Evolutionary conservation across 1,139 yeast genomes (phyloP), one percentile per base, ranked within the genome.

Genomic region (Geotrichum europaeum): DNA sequence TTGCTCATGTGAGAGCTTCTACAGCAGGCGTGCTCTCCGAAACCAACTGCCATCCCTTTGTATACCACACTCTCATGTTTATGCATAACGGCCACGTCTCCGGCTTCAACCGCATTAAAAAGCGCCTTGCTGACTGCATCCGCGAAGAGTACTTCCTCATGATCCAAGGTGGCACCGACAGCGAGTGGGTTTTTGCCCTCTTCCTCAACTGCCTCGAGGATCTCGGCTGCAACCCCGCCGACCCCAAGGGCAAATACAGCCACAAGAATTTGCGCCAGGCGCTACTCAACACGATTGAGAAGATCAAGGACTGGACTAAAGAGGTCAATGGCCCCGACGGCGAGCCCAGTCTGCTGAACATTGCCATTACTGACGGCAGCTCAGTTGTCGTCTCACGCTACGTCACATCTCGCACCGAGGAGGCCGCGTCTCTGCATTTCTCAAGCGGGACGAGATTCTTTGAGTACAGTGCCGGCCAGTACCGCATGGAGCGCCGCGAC

Each of bases 41-140:
- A 72, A 91, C 97, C 1, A 94, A 94, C 75, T 94, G 98, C 75
- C 99, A 94, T 72, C 98, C 98, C 30, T 77, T 92, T 74, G 85
- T 89, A 3, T 91, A 83, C 72, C 95, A 94, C 63, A 84, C 85
- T 58, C 77, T 92, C 56, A 89, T 94, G 88, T 94, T 94, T 73
- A 94, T 94, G 99, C 98, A 94, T 75, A 94, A 94, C 75, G 99
- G 99, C 34, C 96, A 95, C 6, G 84, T 94, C 28, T 81, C 94
- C 15, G 82, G 84, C 59, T 94, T 94, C 72, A 74, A 79, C 61
- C 77, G 77, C 67, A 88, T 94, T 69, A 94, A 94, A 73, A 81
- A 95, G 64, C 80, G 76, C 62, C 78, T 94, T 57, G 80, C 91
- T 43, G 80, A 83, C 68, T 89, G 87, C 70, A 78, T 94, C 54